Evolutionary conservation across 1,284 basidiomycete species (phyloP), one percentile per base, ranked within the genome.

Genomic region (Meripilus lineatus): DNA sequence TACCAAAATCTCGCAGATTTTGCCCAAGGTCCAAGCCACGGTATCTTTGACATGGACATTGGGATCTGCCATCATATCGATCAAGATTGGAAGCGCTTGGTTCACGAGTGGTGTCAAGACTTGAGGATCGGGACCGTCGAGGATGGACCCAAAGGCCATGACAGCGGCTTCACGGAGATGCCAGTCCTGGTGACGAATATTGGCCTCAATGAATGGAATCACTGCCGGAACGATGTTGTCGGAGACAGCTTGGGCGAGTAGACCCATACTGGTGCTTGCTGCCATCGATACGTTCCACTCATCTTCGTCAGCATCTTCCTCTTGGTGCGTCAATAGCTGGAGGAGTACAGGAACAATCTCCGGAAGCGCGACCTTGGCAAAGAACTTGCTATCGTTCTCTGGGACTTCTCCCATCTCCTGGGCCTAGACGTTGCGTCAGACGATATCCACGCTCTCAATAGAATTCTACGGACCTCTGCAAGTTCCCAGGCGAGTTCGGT

Each of bases 281-380:
- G 96, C 92, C 93, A 98, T 98, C 22, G 93, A 86, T 35, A 95
- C 84, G 58, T 95, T 96, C 96, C 95, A 99, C 65, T 99, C 96
- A 58, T 98, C 96, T 54, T 98, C 95, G 47, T 96, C 94, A 1
- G 92, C 93, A 54, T 98, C 93, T 62, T 98, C 96, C 58, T 95
- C 91, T 67, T 99, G 96, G 49, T 82, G 85, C 5, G 89, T 93
- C 49, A 99, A 79, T 17, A 98, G 78, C 43, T 85, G 77, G 37
- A 99, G 76, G 13, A 99, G 77, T 10, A 97, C 93, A 3, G 95
- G 95, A 0, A 95, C 77, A 51, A 98, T 94, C 66, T 99, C 95
- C 25, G 91, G 85, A 14, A 98, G 73, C 1, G 96, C 95, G 47
- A 93, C 84, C 66, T 92, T 93, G 40, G 95, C 93, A 60, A 98